These are phyloP conservation scores for Coemansia linderi DNA, from an alignment of 371 early-diverging fungal genomes.

Conservation along the genomic window DNA sequence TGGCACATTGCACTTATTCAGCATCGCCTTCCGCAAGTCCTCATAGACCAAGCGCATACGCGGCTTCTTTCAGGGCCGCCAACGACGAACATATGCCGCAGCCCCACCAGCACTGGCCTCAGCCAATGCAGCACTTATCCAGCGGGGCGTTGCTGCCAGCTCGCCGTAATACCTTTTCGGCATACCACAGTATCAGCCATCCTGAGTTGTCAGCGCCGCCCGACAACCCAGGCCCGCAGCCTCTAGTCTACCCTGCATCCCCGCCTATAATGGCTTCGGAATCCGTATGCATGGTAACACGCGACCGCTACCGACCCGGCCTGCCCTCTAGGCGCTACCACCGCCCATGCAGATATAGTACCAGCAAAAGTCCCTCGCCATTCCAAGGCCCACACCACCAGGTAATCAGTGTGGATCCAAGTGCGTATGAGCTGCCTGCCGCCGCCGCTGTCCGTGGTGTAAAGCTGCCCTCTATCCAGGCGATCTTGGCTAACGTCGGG, in stretches of 20 bases:
- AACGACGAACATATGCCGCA: background rate
- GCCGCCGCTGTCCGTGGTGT: background rate
- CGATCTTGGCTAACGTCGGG: constrained; percentile 25
- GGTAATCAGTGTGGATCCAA: background rate
- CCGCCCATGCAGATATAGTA: background rate
- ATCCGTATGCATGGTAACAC: constrained; percentile 4
- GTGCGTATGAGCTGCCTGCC: background rate
- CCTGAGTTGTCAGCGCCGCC: background rate
- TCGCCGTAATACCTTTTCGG: constrained; percentile 29
- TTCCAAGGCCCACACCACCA: background rate
- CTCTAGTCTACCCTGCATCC: background rate
- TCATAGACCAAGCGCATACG: background rate
- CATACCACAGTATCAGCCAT: constrained; percentile 12
- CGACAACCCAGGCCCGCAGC: too few relatives aligned
- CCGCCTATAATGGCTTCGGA: background rate
- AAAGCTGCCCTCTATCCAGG: constrained; percentile 33
- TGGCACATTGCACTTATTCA: background rate
- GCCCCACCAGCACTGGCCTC: background rate
- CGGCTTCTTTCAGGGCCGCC: background rate
- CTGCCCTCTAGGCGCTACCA: constrained; percentile 4
- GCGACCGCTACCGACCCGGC: constrained; percentile 21
- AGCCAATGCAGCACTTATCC: constrained; percentile 2
- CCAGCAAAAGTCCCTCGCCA: background rate
- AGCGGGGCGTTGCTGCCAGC: background rate
- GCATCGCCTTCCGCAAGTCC: constrained; percentile 3